A percentile compares a stretch with the other conserved stretches of the same genome.
Conservation (phyloP, 192 early-diverging fungal species). For the Podila verticillata region DNA sequence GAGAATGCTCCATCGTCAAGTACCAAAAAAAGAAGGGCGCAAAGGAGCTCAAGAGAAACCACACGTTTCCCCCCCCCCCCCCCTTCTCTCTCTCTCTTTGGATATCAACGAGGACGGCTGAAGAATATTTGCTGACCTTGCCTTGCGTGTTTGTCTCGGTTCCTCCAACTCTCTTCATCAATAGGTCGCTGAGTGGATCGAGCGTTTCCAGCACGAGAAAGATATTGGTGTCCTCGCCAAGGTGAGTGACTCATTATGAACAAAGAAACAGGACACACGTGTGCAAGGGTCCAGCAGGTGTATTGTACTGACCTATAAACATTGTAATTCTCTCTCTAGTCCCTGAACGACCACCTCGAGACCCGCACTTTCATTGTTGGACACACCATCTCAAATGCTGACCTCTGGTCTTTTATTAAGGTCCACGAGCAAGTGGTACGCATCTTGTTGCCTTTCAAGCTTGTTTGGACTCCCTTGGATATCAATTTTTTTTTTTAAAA, state of each 20-base stretch:
- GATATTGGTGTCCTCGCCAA: slow-evolving; percentile 41
- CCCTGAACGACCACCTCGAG: slow-evolving; percentile 72
- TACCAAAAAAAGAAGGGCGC: no score
- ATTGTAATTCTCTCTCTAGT: slow-evolving; percentile 17
- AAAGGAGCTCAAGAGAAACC: neutral
- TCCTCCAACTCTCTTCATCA: neutral
- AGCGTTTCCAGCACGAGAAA: slow-evolving; percentile 29
- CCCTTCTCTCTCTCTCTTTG: neutral
- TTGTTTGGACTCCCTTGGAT: slow-evolving; percentile 7
- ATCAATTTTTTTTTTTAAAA: no score
- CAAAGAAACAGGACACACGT: no score
- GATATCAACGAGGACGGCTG: neutral
- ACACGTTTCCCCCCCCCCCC: neutral
- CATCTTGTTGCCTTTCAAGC: neutral
- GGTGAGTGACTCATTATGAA: slow-evolving; percentile 17
- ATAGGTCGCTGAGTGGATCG: slow-evolving; percentile 46
- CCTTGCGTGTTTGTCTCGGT: neutral
- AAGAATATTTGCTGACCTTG: neutral
- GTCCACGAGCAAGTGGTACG: slow-evolving; percentile 64
- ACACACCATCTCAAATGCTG: slow-evolving; percentile 71
- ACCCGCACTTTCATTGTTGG: slow-evolving; percentile 71
- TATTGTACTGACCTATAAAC: neutral
- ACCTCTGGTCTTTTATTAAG: slow-evolving; percentile 74
- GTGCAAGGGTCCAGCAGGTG: neutral
- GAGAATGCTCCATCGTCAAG: no score